Evolutionary conservation across 1,139 yeast genomes (phyloP).

Genomic region (Kurtzmaniella quercitrusa): DNA sequence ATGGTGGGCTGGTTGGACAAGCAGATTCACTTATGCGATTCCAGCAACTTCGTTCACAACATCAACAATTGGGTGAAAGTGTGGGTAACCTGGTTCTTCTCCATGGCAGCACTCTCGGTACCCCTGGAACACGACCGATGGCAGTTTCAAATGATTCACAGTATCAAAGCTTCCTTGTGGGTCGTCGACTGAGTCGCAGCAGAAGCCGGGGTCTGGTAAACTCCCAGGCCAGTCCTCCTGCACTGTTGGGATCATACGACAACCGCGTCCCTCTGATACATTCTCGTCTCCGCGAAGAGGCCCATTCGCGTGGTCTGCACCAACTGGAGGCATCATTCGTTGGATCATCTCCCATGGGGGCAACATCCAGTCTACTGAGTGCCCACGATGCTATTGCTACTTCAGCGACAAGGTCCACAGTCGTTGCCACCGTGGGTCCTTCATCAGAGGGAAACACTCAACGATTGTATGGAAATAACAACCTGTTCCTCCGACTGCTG

Average conservation of each 20-base stretch:
- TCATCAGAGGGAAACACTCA: not conserved
- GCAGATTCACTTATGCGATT: slow-evolving; percentile 33
- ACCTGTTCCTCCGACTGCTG: slow-evolving; percentile 5
- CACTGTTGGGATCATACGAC: slow-evolving; percentile 37
- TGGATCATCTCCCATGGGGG: not conserved
- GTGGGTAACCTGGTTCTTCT: slow-evolving; percentile 28
- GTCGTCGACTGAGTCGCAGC: not conserved
- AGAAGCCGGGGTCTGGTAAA: slow-evolving; percentile 2
- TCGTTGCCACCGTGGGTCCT: not conserved
- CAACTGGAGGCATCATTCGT: slow-evolving; percentile 9
- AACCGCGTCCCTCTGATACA: slow-evolving; percentile 39
- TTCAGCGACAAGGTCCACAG: not conserved
- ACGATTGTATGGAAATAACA: slow-evolving; percentile 1
- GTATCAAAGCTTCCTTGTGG: slow-evolving; percentile 2
- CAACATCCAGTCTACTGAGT: not conserved
- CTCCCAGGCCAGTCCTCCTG: slow-evolving; percentile 15
- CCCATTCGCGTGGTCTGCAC: not conserved
- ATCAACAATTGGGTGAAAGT: slow-evolving; percentile 50
- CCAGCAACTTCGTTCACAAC: slow-evolving; percentile 37
- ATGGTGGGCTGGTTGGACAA: slow-evolving; percentile 12
- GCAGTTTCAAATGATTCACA: not conserved
- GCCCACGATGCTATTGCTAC: not conserved
- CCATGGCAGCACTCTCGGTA: slow-evolving; percentile 12
- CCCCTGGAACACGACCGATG: slow-evolving; percentile 10
- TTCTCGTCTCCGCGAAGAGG: slow-evolving; percentile 35